Base-by-base conservation (phyloP, 306 rosid species). In the Cucumis hystrix region DNA sequence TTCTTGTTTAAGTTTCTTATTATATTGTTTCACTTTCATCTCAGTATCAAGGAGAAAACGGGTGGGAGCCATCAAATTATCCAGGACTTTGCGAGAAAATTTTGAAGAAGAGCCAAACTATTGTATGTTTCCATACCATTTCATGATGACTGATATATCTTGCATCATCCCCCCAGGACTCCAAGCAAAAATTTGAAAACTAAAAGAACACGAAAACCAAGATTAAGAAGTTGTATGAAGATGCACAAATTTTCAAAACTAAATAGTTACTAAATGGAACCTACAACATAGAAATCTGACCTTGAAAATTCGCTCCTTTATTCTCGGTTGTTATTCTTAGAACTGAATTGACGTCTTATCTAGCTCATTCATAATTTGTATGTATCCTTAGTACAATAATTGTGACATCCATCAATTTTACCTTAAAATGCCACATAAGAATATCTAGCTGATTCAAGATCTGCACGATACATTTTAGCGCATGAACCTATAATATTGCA, bases 11-110 rank as follows among this genome's bases (percentile, higher is more conserved):
- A 45, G 15, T 21, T 52, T 52, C 15, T 39, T 51, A 11, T 45
- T 80, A 28, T 43, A 43, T 51, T 63, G 73, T 59, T 74, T 77
- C 43, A 39, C 62, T 79, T 60, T 81, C 79, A 47, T 76, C 41
- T 80, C 92, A 95, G 97, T 95, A 95, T 88, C 98, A 95, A 92
- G 98, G 98, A 78, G 96, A 95, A 41, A 86, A 87, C 21, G 98
- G 98, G 66, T 95, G 98, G 98, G 82, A 74, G 80, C 98, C 97
- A 15, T 90, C 96, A 80, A 92, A 88, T 37, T 95, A 95, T 80
- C 91, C 93, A 4, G 98, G 98, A 81, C 77, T 95, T 20, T 95
- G 89, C 0, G 97, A 95, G 83, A 95, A 87, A 91, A 70, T 95
- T 68, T 87, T 95, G 72, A 83, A 94, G 0, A 92, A 95, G 85